phyloP scores from a whole-genome alignment of 1,139 yeast species.

The Kodamaea sp. region DNA sequence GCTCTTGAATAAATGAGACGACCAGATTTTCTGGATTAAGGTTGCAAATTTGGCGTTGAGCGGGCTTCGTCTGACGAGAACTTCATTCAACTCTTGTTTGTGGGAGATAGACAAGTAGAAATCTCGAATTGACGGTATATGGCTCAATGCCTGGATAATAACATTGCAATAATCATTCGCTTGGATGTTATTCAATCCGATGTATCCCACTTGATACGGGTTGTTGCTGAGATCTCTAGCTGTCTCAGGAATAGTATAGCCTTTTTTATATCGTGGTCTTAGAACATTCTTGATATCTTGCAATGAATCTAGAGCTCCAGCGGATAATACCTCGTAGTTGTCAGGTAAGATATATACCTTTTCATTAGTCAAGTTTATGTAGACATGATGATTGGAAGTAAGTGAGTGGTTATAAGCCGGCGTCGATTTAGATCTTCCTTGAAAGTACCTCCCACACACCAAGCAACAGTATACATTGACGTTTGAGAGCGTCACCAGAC shows the following conservation, averaged over 20 bases:
- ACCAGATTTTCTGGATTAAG: constrained; percentile 67
- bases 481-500: constrained; percentile 62
- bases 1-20: constrained; percentile 52
- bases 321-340: constrained; percentile 38
- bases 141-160: constrained; percentile 57
- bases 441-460: constrained; percentile 71
- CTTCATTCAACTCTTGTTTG: constrained; percentile 10
- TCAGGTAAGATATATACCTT: constrained; percentile 66
- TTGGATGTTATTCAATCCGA: constrained; percentile 61
- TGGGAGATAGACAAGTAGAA: constrained; percentile 38
- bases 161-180: constrained; percentile 56
- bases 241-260: constrained; percentile 8
- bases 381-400: constrained; percentile 63
- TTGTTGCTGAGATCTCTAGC: constrained; percentile 45
- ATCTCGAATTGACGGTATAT: constrained; percentile 54
- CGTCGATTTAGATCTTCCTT: constrained; percentile 63
- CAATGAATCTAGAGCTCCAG: constrained; percentile 31
- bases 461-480: constrained; percentile 71
- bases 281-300: constrained; percentile 55
- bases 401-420: constrained; percentile 72
- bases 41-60: constrained; percentile 40
- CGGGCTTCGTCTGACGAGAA: constrained; percentile 19
- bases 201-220: constrained; percentile 59
- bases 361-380: constrained; percentile 51
- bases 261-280: constrained; percentile 51